phyloP scores from a whole-genome alignment of 140 eudicot species.

The Erigeron philadelphicus region DNA sequence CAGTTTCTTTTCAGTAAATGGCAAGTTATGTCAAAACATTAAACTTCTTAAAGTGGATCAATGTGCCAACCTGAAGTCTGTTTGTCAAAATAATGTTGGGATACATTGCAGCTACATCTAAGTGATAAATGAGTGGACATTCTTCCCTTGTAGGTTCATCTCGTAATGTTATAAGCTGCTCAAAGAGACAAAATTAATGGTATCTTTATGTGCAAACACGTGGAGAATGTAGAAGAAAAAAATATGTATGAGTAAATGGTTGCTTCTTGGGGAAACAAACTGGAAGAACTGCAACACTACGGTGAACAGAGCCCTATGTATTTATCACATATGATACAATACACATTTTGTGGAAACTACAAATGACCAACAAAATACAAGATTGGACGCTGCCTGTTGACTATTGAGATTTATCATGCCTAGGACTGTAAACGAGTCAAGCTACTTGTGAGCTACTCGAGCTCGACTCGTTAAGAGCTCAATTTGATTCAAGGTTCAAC shows the following conservation, averaged over 20 bases:
- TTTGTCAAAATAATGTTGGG: conserved; percentile 94
- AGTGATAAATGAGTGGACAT: conserved; percentile 91
- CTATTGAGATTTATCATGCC: background rate
- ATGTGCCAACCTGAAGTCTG: conserved; percentile 87
- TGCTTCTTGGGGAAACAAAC: background rate
- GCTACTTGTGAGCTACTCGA: no score
- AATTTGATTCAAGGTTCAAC: no score
- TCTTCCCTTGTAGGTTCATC: conserved; percentile 87
- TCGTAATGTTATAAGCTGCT: conserved; percentile 69
- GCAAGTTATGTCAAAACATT: conserved; percentile 11
- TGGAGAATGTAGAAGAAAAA: background rate
- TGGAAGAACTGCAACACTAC: background rate
- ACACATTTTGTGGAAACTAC: conserved; percentile 5
- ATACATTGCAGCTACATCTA: conserved; percentile 99
- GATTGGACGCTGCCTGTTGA: background rate
- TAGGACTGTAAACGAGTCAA: no score
- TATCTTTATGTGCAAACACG: background rate
- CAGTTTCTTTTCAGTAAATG: conserved; percentile 17
- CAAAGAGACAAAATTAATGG: conserved; percentile 7
- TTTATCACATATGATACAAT: conserved; percentile 7
- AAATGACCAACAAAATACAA: conserved; percentile 8
- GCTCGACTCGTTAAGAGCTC: no score
- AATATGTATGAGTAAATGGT: background rate
- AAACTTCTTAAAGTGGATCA: background rate
- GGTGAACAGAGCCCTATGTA: background rate